These are phyloP conservation scores for Ustilago loliicola DNA, from an alignment of 1,284 basidiomycete species.

Conservation along the genomic window DNA sequence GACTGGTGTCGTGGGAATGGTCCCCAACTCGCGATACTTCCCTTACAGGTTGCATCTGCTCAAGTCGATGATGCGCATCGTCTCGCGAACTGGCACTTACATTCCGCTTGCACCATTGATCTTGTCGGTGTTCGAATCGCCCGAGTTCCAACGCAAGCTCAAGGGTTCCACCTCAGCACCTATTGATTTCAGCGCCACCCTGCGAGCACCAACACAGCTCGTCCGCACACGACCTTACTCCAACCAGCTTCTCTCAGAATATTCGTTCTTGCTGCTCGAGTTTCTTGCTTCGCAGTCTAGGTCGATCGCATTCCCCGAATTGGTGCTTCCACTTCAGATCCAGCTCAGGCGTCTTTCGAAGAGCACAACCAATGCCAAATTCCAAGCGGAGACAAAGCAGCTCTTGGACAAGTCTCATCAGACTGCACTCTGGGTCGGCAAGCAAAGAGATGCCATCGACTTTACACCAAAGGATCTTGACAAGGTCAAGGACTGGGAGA, in stretches of 20 bases:
- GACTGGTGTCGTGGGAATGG: slow-evolving; percentile 91
- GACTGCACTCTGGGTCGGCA: slow-evolving; percentile 60
- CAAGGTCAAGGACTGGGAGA: slow-evolving; percentile 51
- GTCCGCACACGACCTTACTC: slow-evolving; percentile 87
- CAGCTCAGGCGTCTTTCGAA: slow-evolving; percentile 65
- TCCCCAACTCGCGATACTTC: slow-evolving; percentile 84
- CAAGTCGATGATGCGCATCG: slow-evolving; percentile 80
- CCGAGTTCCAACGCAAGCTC: slow-evolving; percentile 80
- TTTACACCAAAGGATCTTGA: slow-evolving; percentile 64
- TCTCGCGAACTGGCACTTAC: slow-evolving; percentile 84
- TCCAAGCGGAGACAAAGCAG: slow-evolving; percentile 50
- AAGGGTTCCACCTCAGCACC: slow-evolving; percentile 91
- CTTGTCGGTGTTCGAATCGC: slow-evolving; percentile 85
- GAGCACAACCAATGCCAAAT: slow-evolving; percentile 57
- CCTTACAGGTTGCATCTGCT: slow-evolving; percentile 83
- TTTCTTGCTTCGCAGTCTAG: slow-evolving; percentile 75
- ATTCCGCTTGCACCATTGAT: slow-evolving; percentile 88
- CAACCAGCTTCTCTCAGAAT: slow-evolving; percentile 87
- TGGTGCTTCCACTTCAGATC: slow-evolving; percentile 85
- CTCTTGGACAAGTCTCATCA: slow-evolving; percentile 64
- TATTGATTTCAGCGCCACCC: slow-evolving; percentile 86
- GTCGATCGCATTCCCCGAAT: slow-evolving; percentile 87
- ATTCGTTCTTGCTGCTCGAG: slow-evolving; percentile 82
- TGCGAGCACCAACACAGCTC: slow-evolving; percentile 90
- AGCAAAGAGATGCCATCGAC: slow-evolving; percentile 59